Percentiles rank a stretch among this genome's conserved stretches.
Conservation (phyloP, 2,329 filamentous ascomycete species). For the Ascochyta clinopodiicola region DNA sequence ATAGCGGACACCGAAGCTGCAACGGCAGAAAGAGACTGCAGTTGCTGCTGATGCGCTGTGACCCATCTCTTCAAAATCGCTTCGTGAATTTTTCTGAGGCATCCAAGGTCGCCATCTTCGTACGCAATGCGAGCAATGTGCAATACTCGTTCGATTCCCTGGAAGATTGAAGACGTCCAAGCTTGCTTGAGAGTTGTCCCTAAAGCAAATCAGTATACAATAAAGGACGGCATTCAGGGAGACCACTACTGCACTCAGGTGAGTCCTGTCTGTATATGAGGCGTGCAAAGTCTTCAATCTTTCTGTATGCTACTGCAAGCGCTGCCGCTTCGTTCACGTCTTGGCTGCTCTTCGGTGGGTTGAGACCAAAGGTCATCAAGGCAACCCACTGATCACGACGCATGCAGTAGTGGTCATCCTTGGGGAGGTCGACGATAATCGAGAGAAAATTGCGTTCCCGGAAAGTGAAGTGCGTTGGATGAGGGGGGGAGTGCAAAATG, state of each 20-base stretch:
- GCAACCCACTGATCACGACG: constrained; percentile 1
- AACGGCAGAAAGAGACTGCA: neutral
- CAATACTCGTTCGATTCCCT: constrained; percentile 8
- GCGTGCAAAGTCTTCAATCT: constrained; percentile 5
- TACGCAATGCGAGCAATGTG: constrained; percentile 20
- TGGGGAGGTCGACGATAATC: neutral
- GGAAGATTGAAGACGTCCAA: constrained; percentile 9
- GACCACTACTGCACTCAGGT: neutral
- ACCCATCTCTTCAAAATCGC: constrained; percentile 18
- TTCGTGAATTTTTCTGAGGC: constrained; percentile 1
- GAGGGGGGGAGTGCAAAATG: neutral
- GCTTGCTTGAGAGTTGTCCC: neutral
- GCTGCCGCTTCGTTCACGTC: neutral
- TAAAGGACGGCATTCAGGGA: too few species aligned
- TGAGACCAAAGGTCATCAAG: neutral
- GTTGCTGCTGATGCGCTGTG: constrained; percentile 2
- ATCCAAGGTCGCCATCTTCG: constrained; percentile 4
- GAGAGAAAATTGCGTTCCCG: neutral
- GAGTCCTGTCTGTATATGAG: constrained; percentile 4
- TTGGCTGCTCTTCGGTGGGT: neutral
- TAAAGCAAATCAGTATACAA: neutral
- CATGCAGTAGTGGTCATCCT: neutral
- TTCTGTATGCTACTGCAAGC: constrained; percentile 2
- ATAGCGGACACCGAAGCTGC: constrained; percentile 5
- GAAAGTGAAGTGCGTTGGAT: neutral